Evolutionary conservation across 768 basidiomycete species (phyloP).

Genomic region (Mycena alexandri): DNA sequence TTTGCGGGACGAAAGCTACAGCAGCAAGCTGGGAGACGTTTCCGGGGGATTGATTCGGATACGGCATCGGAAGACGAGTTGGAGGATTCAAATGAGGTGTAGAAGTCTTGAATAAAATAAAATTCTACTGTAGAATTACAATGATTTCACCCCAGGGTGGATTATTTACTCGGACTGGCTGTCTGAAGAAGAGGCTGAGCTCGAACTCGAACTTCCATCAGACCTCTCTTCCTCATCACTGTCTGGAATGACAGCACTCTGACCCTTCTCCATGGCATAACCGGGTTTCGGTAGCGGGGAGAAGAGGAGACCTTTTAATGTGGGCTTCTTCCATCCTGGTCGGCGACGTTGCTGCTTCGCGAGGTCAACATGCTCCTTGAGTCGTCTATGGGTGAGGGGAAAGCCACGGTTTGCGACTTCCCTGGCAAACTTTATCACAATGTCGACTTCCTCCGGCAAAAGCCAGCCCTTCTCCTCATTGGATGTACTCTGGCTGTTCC

Average conservation of each 20-base stretch:
- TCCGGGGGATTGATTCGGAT: slow-evolving; percentile 6
- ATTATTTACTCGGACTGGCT: neutral
- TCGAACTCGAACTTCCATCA: neutral
- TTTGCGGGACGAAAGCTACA: neutral
- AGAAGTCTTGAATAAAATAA: neutral
- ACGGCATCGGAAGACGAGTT: neutral
- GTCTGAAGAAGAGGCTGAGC: neutral
- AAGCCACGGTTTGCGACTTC: slow-evolving; percentile 49
- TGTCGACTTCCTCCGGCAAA: slow-evolving; percentile 44
- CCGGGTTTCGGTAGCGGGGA: neutral
- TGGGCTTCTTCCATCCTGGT: slow-evolving; percentile 1
- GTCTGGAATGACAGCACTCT: neutral
- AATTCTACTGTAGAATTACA: too few species aligned
- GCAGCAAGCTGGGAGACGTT: neutral
- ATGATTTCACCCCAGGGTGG: too few species aligned
- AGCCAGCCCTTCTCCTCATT: slow-evolving; percentile 47
- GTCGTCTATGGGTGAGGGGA: slow-evolving; percentile 46
- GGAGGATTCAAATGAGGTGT: slow-evolving; percentile 4
- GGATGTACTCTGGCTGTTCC: slow-evolving; percentile 38
- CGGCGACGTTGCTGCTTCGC: neutral
- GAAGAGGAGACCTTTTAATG: neutral
- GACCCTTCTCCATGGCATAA: neutral
- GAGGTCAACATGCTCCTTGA: slow-evolving; percentile 48
- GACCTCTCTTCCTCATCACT: neutral
- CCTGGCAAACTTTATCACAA: slow-evolving; percentile 45